Base-by-base conservation (phyloP, 176 grass and related monocot species). In the Pharus latifolius region DNA sequence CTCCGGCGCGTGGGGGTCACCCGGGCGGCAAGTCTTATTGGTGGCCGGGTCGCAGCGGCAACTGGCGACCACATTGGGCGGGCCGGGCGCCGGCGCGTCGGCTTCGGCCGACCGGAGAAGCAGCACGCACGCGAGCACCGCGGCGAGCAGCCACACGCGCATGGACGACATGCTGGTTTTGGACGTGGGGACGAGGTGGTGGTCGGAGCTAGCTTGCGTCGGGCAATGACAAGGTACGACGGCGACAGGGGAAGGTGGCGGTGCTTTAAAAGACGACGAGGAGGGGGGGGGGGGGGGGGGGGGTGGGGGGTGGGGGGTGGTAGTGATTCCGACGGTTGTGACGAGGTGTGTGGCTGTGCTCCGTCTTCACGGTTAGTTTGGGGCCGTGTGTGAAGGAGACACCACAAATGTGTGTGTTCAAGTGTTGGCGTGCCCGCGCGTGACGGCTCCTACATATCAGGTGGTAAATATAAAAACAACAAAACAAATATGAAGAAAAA, bases 11-110 rank as follows among this genome's bases (percentile, higher is more conserved):
- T 66, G 65, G 2, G 62, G 80, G 62, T 80, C 76, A 0, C 76
- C 76, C 9, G 58, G 86, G 29, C 43, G 76, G 71, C 86, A 88
- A 22, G 70, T 88, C 76, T 84, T 75, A 32, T 76, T 79, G 10
- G 18, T 45, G 13, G 73, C 49, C 15, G 76, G 76, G 44, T 68
- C 58, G 70, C 86, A 88, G 0, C 38, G 26, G 31, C 32, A 18
- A 3, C 48, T 6, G 34, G 38, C 18, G 16, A 54, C 26, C 14
- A 15, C 66, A 1, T 19, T 1, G 29, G 69, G 18, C 2, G 69
- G 42, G 3, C 14, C 35, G 41, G 69, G 22, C 10, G 19, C 15
- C 18, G 43, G 55, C 10, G 2, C 20, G 41, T 8, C 48, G 38
- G 25, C 63, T 25, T 26, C 49, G 31, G 19, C 46, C 27, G 40